Percentiles rank a stretch among this genome's conserved stretches.
phyloP scores from a whole-genome alignment of 345 rosid species.

The Excoecaria agallocha region DNA sequence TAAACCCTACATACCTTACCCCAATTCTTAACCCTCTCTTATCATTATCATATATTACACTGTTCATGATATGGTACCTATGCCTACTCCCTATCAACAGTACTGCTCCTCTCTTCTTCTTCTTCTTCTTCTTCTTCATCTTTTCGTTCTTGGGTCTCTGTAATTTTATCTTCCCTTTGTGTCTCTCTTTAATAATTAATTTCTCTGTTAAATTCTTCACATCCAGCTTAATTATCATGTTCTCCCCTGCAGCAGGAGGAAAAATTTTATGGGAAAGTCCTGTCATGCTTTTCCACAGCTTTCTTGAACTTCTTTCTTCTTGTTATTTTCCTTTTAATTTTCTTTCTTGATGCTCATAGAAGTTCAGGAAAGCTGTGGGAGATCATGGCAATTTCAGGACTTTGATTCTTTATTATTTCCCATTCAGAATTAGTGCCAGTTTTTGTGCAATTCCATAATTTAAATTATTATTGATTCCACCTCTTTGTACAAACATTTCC shows the following conservation, averaged over 20 bases:
- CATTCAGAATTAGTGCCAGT: too few relatives aligned
- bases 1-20: slow-evolving; percentile 7
- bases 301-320: slow-evolving; percentile 39
- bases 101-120: too few relatives aligned
- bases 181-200: neutral
- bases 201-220: neutral
- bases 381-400: slow-evolving; percentile 28
- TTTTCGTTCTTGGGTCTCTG: too few relatives aligned
- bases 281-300: slow-evolving; percentile 42
- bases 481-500: too few relatives aligned
- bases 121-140: too few relatives aligned
- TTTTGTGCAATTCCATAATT: too few relatives aligned
- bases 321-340: neutral
- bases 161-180: neutral
- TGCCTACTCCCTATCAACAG: too few relatives aligned
- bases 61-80: neutral
- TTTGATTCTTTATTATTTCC: neutral
- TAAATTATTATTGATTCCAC: too few relatives aligned
- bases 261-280: slow-evolving; percentile 16
- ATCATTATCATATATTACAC: neutral
- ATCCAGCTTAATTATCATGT: neutral
- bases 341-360: neutral
- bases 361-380: slow-evolving; percentile 42
- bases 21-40: neutral
- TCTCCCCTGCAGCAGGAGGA: neutral